Evolutionary conservation across 768 basidiomycete genomes (phyloP).

Genomic region (Auriscalpium vulgare): DNA sequence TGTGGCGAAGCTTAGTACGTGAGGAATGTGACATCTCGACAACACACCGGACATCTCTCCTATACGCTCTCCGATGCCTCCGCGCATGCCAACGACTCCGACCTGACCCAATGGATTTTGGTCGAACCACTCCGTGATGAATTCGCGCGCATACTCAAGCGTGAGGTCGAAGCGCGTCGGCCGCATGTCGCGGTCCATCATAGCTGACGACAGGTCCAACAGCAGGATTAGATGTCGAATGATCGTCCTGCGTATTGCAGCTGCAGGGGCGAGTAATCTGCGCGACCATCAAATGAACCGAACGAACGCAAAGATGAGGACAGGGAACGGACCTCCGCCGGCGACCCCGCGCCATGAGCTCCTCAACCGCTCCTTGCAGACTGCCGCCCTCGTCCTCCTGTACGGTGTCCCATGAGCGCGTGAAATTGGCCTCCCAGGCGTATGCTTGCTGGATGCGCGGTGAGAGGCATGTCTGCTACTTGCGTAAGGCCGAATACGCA

Average conservation of each 20-base stretch:
- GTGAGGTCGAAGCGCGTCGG: slow-evolving; percentile 90
- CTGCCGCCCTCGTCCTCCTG: slow-evolving; percentile 94
- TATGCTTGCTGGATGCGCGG: slow-evolving; percentile 56
- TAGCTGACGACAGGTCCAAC: slow-evolving; percentile 85
- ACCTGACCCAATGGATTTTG: slow-evolving; percentile 98
- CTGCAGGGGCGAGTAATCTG: slow-evolving; percentile 73
- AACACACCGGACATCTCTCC: slow-evolving; percentile 85
- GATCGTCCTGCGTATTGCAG: slow-evolving; percentile 88
- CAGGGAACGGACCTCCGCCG: slow-evolving; percentile 59
- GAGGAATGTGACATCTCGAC: background rate
- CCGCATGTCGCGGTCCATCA: slow-evolving; percentile 95
- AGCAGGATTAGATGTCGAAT: slow-evolving; percentile 91
- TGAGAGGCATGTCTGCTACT: background rate
- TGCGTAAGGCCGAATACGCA: background rate
- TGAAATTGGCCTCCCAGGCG: slow-evolving; percentile 94
- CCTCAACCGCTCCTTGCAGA: slow-evolving; percentile 83
- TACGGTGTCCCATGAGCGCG: slow-evolving; percentile 93
- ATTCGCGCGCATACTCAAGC: slow-evolving; percentile 85
- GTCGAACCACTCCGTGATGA: slow-evolving; percentile 96
- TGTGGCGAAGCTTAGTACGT: slow-evolving; percentile 22
- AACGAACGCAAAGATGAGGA: background rate
- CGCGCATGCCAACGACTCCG: slow-evolving; percentile 87
- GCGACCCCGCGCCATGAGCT: slow-evolving; percentile 78
- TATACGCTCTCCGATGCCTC: slow-evolving; percentile 84
- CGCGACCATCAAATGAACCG: background rate